These are phyloP conservation scores for Pezicula rhizophila DNA, from an alignment of 2,329 filamentous ascomycete species.

Conservation along the genomic window DNA sequence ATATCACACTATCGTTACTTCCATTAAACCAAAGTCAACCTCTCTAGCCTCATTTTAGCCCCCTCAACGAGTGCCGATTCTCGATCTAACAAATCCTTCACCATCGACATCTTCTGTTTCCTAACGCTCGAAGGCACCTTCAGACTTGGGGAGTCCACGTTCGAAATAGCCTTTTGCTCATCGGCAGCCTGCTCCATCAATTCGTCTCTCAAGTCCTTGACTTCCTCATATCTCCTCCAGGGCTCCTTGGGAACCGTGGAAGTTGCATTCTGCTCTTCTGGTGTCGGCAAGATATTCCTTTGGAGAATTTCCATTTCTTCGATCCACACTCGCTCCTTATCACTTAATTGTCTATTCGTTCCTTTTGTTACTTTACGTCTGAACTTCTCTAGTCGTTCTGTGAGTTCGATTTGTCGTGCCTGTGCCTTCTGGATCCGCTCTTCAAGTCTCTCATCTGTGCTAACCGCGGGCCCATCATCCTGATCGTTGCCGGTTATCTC, in stretches of 20 bases:
- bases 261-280: conserved; percentile 8
- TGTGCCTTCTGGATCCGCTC: conserved; percentile 49
- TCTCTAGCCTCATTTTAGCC: conserved; percentile 55
- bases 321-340: conserved; percentile 55
- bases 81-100: conserved; percentile 56
- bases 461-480: conserved; percentile 40
- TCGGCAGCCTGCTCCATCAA: conserved; percentile 37
- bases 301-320: conserved; percentile 45
- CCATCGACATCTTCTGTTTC: conserved; percentile 56
- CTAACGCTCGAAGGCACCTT: conserved; percentile 54
- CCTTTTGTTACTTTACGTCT: conserved; percentile 43
- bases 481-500: conserved; percentile 55
- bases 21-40: conserved; percentile 32
- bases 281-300: conserved; percentile 24
- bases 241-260: conserved; percentile 34
- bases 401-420: conserved; percentile 50
- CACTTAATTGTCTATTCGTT: conserved; percentile 48
- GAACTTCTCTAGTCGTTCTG: conserved; percentile 54
- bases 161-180: conserved; percentile 11
- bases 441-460: conserved; percentile 52
- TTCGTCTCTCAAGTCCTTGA: conserved; percentile 47
- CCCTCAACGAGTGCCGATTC: conserved; percentile 65
- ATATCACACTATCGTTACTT: not conserved
- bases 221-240: conserved; percentile 52
- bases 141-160: conserved; percentile 8